Conservation (phyloP, 345 rosid species). For the Rhizophora mangle region DNA sequence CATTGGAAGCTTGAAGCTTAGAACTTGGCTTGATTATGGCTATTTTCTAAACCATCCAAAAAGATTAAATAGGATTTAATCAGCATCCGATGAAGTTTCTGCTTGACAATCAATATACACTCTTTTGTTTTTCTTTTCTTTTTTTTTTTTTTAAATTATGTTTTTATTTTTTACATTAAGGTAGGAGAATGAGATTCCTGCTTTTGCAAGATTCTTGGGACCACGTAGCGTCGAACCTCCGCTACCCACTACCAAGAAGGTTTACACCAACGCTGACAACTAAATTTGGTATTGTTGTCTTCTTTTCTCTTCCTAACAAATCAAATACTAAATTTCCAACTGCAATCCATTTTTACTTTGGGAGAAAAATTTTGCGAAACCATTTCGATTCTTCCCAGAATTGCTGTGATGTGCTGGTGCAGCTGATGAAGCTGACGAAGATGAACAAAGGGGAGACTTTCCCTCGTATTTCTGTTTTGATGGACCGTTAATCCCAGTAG, state of each 20-base stretch:
- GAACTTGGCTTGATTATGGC: background rate
- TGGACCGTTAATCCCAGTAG: slow-evolving; percentile 25
- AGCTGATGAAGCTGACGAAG: slow-evolving; percentile 42
- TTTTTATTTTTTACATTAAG: too few species aligned
- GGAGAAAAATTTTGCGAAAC: slow-evolving; percentile 84
- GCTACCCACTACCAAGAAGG: too few species aligned
- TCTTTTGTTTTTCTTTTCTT: too few species aligned
- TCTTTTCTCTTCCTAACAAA: background rate
- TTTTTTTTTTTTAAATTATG: too few species aligned
- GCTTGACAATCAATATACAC: slow-evolving; percentile 12
- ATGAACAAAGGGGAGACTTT: slow-evolving; percentile 34
- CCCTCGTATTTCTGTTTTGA: slow-evolving; percentile 29
- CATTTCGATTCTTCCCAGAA: slow-evolving; percentile 75
- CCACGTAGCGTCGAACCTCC: too few species aligned
- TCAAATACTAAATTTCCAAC: slow-evolving; percentile 54
- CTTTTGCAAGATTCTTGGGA: too few species aligned
- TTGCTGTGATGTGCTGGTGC: slow-evolving; percentile 41
- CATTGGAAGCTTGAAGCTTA: background rate
- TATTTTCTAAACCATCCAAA: slow-evolving; percentile 6
- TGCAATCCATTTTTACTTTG: slow-evolving; percentile 88
- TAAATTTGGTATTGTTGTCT: background rate
- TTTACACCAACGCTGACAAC: too few species aligned
- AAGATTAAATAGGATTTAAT: slow-evolving; percentile 38
- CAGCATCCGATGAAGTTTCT: slow-evolving; percentile 15
- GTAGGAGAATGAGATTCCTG: too few species aligned